These are phyloP conservation scores for Kurtzmaniella quercitrusa DNA, from an alignment of 1,139 yeast genomes.

Conservation along the genomic window DNA sequence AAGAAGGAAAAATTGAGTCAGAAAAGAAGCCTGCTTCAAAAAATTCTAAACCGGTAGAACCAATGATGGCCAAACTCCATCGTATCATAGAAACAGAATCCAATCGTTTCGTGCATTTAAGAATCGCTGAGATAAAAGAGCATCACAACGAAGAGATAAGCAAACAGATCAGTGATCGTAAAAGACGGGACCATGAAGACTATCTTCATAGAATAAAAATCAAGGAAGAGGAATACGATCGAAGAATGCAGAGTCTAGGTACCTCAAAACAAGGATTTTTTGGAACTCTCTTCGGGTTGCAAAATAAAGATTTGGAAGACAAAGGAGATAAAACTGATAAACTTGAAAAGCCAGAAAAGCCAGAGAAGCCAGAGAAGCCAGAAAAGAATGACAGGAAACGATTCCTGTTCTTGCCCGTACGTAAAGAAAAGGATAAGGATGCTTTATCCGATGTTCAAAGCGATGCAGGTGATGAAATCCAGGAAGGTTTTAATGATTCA, in stretches of 20 bases:
- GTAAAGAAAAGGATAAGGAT: background rate
- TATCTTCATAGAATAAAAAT: conserved; percentile 32
- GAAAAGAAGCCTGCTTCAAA: background rate
- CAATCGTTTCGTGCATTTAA: conserved; percentile 33
- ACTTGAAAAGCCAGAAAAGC: conserved; percentile 1
- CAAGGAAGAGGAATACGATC: conserved; percentile 42
- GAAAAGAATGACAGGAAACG: background rate
- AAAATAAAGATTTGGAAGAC: conserved; percentile 7
- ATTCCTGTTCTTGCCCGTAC: background rate
- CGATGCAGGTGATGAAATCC: background rate
- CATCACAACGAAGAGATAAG: conserved; percentile 39
- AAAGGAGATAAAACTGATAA: background rate
- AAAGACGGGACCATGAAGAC: conserved; percentile 37
- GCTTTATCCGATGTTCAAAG: background rate
- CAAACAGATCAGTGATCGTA: conserved; percentile 38
- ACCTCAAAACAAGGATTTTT: conserved; percentile 22
- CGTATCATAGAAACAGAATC: conserved; percentile 34
- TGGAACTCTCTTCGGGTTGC: conserved; percentile 25
- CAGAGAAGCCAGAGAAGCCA: too few relatives aligned
- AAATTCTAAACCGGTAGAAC: conserved; percentile 11
- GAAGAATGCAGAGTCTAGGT: conserved; percentile 15
- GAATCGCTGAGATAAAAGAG: conserved; percentile 36
- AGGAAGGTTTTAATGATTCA: too few relatives aligned
- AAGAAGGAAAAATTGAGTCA: background rate
- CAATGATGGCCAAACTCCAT: conserved; percentile 24